Percentiles rank a stretch among this genome's conserved stretches.
phyloP scores from a whole-genome alignment of 768 basidiomycete genomes.

The Tylopilus sp. region DNA sequence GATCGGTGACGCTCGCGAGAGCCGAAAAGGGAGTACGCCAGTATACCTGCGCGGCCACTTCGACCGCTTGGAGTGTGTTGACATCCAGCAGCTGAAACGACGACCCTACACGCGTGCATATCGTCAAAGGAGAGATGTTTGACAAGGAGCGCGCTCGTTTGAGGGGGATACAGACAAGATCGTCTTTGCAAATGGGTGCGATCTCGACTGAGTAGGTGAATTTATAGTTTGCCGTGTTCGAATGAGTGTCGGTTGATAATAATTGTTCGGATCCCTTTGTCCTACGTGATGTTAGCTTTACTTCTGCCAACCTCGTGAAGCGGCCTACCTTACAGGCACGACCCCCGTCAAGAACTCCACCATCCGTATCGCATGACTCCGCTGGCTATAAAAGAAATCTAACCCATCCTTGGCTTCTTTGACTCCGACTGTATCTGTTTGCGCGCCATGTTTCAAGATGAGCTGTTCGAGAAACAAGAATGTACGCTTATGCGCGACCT shows the following conservation, averaged over 20 bases:
- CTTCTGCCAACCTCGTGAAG: not conserved
- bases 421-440: constrained; percentile 92
- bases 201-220: constrained; percentile 98
- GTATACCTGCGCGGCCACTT: constrained; percentile 73
- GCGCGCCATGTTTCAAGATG: constrained; percentile 93
- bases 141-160: constrained; percentile 79
- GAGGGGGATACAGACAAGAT: constrained; percentile 84
- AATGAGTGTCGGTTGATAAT: constrained; percentile 88
- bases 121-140: constrained; percentile 84
- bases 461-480: constrained; percentile 97
- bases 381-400: constrained; percentile 93
- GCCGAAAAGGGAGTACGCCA: constrained; percentile 92
- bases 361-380: constrained; percentile 95
- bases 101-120: constrained; percentile 91
- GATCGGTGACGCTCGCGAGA: constrained; percentile 77
- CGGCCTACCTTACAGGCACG: constrained; percentile 77
- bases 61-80: constrained; percentile 76
- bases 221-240: constrained; percentile 92
- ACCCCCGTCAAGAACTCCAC: constrained; percentile 87
- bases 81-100: constrained; percentile 91
- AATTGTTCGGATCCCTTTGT: constrained; percentile 94
- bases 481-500: constrained; percentile 96
- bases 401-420: constrained; percentile 93
- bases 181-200: constrained; percentile 95
- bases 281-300: constrained; percentile 37